Evolutionary conservation across 768 basidiomycete genomes (phyloP).

Genomic region (Coprinopsis cinerea): DNA sequence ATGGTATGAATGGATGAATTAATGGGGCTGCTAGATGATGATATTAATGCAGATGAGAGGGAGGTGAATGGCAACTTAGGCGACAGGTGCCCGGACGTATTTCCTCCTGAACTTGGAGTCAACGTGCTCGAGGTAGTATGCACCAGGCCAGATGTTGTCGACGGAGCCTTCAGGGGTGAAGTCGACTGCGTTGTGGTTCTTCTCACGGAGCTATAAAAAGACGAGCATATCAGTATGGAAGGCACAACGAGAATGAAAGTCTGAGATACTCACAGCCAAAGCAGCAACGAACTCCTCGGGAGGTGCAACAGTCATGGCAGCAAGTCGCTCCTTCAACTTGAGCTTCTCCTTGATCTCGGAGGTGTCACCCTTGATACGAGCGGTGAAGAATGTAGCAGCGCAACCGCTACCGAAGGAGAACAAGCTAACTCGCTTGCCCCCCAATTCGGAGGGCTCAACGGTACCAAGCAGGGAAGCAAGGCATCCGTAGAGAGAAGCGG

Average conservation of each 20-base stretch:
- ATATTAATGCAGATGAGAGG: not conserved
- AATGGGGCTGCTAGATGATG: no score
- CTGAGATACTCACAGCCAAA: slow-evolving; percentile 46
- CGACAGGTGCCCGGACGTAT: slow-evolving; percentile 52
- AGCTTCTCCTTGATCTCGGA: slow-evolving; percentile 75
- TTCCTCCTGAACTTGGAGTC: slow-evolving; percentile 90
- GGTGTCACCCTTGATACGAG: slow-evolving; percentile 85
- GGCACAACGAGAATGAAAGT: slow-evolving; percentile 6
- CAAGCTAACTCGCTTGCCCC: slow-evolving; percentile 83
- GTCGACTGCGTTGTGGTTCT: slow-evolving; percentile 86
- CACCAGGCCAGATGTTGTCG: slow-evolving; percentile 91
- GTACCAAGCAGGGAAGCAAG: slow-evolving; percentile 80
- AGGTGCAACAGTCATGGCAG: slow-evolving; percentile 83
- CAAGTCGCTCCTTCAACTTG: slow-evolving; percentile 72
- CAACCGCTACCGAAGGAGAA: slow-evolving; percentile 97
- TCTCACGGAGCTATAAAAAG: slow-evolving; percentile 74
- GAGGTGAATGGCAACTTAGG: slow-evolving; percentile 24
- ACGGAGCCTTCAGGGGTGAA: slow-evolving; percentile 83
- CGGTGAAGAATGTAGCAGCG: slow-evolving; percentile 90
- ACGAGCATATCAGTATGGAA: not conserved
- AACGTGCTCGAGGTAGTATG: slow-evolving; percentile 87
- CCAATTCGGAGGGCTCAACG: slow-evolving; percentile 62
- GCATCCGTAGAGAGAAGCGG: slow-evolving; percentile 91
- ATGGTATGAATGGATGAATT: not conserved
- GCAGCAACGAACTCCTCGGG: slow-evolving; percentile 90